phyloP scores from a whole-genome alignment of 1,284 basidiomycete genomes.

The Ustilago vetiveriae region DNA sequence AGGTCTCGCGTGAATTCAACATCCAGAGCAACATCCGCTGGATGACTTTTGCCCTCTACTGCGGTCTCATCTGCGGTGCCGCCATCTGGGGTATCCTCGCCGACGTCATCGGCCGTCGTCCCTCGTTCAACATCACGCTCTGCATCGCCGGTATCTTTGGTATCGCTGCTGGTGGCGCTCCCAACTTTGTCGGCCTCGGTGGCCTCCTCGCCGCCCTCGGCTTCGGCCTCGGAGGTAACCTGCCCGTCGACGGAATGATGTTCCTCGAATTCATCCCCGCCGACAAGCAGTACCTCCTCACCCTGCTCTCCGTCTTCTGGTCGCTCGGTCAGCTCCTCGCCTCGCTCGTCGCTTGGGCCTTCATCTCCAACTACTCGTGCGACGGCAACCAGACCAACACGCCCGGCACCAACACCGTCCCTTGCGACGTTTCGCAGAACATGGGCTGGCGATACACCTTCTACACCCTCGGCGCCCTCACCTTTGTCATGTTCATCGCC shows the following conservation, averaged over 20 bases:
- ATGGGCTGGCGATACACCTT: conserved; percentile 65
- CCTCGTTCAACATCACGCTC: conserved; percentile 65
- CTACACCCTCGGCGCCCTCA: conserved; percentile 62
- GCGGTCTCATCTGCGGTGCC: conserved; percentile 63
- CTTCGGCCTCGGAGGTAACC: conserved; percentile 64
- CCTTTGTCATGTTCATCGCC: conserved; percentile 58
- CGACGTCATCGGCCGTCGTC: conserved; percentile 64
- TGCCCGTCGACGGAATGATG: conserved; percentile 67
- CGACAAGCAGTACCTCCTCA: conserved; percentile 60
- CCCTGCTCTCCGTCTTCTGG: conserved; percentile 66
- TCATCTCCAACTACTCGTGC: conserved; percentile 64
- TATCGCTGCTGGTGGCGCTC: conserved; percentile 60
- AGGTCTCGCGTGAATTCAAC: conserved; percentile 61
- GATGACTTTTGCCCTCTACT: conserved; percentile 62
- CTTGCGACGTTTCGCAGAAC: conserved; percentile 52
- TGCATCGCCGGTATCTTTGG: conserved; percentile 65
- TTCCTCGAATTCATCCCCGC: conserved; percentile 66
- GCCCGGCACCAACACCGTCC: conserved; percentile 15
- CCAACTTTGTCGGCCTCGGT: conserved; percentile 59
- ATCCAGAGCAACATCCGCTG: conserved; percentile 42
- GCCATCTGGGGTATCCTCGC: conserved; percentile 64
- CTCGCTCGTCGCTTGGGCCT: conserved; percentile 63
- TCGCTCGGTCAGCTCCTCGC: conserved; percentile 64
- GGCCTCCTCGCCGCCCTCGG: conserved; percentile 61
- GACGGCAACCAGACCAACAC: conserved; percentile 46